Evolutionary conservation across 106 monocot genomes (phyloP).

Genomic region (Dendrobium nobile): DNA sequence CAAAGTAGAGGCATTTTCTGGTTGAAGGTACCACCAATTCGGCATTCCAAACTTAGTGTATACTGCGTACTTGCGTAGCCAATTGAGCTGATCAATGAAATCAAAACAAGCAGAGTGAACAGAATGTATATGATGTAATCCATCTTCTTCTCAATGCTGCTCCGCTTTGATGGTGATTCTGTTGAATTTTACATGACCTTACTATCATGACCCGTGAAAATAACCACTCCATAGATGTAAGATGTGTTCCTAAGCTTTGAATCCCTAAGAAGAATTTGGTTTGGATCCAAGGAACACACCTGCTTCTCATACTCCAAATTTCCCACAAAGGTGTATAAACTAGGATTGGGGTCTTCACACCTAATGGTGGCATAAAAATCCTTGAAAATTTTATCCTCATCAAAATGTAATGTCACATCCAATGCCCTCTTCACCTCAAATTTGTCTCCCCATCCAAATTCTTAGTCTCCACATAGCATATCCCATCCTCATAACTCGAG

Average conservation of each 20-base stretch:
- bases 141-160: constrained; percentile 79
- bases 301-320: constrained; percentile 60
- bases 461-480: constrained; percentile 95
- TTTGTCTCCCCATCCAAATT: constrained; percentile 49
- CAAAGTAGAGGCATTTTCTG: constrained; percentile 25
- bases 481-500: constrained; percentile 87
- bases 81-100: constrained; percentile 62
- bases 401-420: constrained; percentile 45
- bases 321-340: constrained; percentile 64
- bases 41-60: constrained; percentile 51
- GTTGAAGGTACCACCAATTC: constrained; percentile 62
- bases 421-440: constrained; percentile 59
- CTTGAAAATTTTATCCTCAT: constrained; percentile 43
- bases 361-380: constrained; percentile 41
- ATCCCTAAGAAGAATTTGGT: constrained; percentile 63
- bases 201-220: constrained; percentile 71
- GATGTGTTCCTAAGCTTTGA: constrained; percentile 68
- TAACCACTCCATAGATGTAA: constrained; percentile 63
- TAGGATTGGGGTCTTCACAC: constrained; percentile 70
- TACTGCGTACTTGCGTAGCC: constrained; percentile 61
- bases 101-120: constrained; percentile 50
- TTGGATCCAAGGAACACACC: constrained; percentile 51
- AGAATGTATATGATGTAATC: constrained; percentile 66
- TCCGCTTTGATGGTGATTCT: constrained; percentile 64
- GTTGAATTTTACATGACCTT: constrained; percentile 77